Conservation (phyloP, 2,329 filamentous ascomycete genomes). For the Phaeophleospora eucalypticola region DNA sequence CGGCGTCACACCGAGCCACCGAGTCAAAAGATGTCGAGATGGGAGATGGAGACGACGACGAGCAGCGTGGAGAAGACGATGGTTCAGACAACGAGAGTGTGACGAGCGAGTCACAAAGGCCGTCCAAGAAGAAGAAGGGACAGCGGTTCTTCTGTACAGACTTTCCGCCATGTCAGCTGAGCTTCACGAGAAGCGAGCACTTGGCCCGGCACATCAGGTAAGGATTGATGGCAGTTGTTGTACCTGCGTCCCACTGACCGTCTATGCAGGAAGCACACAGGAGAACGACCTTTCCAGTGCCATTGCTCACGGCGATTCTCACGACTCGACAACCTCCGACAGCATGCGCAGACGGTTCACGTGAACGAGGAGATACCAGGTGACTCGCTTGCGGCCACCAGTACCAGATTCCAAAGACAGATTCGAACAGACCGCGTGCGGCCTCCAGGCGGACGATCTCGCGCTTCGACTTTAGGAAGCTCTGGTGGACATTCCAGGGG, state of each 20-base stretch:
- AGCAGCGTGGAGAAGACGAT: constrained; percentile 64
- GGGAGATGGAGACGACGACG: constrained; percentile 62
- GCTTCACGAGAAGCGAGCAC: constrained; percentile 95
- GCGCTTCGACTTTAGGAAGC: constrained; percentile 74
- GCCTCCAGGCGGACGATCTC: constrained; percentile 65
- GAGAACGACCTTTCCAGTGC: constrained; percentile 93
- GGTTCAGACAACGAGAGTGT: constrained; percentile 49
- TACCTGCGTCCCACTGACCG: constrained; percentile 24
- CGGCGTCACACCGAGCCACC: constrained; percentile 58
- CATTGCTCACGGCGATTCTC: constrained; percentile 93
- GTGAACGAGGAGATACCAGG: constrained; percentile 95
- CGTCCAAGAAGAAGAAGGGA: constrained; percentile 91
- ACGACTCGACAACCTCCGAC: constrained; percentile 86
- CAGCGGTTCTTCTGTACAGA: constrained; percentile 96
- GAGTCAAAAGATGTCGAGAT: constrained; percentile 72
- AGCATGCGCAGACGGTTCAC: constrained; percentile 96
- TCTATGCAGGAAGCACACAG: constrained; percentile 78
- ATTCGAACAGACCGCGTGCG: constrained; percentile 82
- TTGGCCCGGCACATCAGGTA: constrained; percentile 89
- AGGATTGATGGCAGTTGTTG: constrained; percentile 23
- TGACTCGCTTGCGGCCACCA: constrained; percentile 87
- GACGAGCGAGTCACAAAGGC: constrained; percentile 60
- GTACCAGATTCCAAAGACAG: constrained; percentile 86
- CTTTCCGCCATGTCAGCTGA: constrained; percentile 87
- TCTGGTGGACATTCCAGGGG: constrained; percentile 64